phyloP scores from a whole-genome alignment of 2,329 filamentous ascomycete genomes.

The Verticillium nubilum region DNA sequence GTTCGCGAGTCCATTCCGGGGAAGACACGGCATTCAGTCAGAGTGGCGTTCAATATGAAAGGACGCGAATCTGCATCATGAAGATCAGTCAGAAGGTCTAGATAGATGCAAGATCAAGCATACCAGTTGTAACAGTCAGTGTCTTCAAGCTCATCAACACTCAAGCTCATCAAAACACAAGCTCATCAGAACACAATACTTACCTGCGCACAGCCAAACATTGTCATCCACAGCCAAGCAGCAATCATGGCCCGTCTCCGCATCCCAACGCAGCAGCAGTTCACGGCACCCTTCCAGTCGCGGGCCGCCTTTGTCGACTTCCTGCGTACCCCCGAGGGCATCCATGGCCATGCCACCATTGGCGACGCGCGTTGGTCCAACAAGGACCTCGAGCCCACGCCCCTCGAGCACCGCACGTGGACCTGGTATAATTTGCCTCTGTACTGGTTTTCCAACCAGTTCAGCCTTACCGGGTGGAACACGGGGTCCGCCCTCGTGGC shows the following conservation, averaged over 20 bases:
- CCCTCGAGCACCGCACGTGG: slow-evolving; percentile 16
- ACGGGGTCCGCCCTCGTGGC: slow-evolving; percentile 20
- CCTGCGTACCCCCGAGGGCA: slow-evolving; percentile 13
- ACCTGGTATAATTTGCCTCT: slow-evolving; percentile 21
- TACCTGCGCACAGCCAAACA: too few relatives aligned
- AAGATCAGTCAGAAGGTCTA: background rate
- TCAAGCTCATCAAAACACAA: too few relatives aligned
- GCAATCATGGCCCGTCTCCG: slow-evolving; percentile 6
- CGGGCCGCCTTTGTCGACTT: slow-evolving; percentile 17
- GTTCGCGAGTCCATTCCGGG: background rate
- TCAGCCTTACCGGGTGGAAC: slow-evolving; percentile 22
- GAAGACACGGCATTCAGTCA: background rate
- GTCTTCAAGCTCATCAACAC: too few relatives aligned
- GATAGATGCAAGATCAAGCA: background rate
- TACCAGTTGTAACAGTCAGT: background rate
- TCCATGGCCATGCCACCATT: slow-evolving; percentile 12
- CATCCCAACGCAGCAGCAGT: slow-evolving; percentile 5
- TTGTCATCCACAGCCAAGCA: too few relatives aligned
- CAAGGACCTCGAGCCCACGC: slow-evolving; percentile 18
- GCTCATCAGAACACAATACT: too few relatives aligned
- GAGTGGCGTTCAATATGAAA: background rate
- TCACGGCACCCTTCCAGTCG: slow-evolving; percentile 17
- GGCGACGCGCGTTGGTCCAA: slow-evolving; percentile 22
- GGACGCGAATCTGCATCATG: background rate
- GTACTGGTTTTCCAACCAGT: slow-evolving; percentile 22